Evolutionary conservation across 768 basidiomycete species (phyloP).

Genomic region (Suillus sp.): DNA sequence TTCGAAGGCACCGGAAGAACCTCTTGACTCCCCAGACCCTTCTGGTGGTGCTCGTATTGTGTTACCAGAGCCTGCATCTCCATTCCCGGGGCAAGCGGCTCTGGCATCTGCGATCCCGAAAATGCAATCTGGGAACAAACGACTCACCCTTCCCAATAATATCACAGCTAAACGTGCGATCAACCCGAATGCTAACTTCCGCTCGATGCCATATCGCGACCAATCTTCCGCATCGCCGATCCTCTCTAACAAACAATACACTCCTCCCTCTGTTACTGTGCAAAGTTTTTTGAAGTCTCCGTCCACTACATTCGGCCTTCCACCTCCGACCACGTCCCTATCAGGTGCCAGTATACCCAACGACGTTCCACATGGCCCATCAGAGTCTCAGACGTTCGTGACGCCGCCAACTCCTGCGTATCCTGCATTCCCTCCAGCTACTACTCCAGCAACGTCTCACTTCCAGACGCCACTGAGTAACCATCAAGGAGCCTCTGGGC

Average conservation of each 20-base stretch:
- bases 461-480: constrained; percentile 57
- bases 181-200: constrained; percentile 19
- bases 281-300: constrained; percentile 34
- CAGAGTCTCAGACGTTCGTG: constrained; percentile 27
- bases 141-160: constrained; percentile 49
- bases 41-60: constrained; percentile 36
- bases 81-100: constrained; percentile 57
- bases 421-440: constrained; percentile 61
- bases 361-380: constrained; percentile 16
- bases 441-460: constrained; percentile 53
- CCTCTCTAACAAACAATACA: constrained; percentile 22
- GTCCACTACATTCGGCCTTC: constrained; percentile 35
- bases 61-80: constrained; percentile 77
- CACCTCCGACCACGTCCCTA: constrained; percentile 32
- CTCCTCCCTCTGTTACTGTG: constrained; percentile 39
- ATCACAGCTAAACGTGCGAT: constrained; percentile 35
- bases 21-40: constrained; percentile 20
- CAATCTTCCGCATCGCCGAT: constrained; percentile 19
- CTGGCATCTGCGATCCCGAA: constrained; percentile 23
- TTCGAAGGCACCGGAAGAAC: constrained; percentile 31
- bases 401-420: constrained; percentile 69
- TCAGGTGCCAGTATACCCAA: constrained; percentile 16
- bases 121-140: constrained; percentile 52
- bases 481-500: constrained; percentile 51
- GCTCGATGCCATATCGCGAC: constrained; percentile 32